phyloP scores from a whole-genome alignment of 2,329 filamentous ascomycete genomes.

The Cordyceps fumosorosea region DNA sequence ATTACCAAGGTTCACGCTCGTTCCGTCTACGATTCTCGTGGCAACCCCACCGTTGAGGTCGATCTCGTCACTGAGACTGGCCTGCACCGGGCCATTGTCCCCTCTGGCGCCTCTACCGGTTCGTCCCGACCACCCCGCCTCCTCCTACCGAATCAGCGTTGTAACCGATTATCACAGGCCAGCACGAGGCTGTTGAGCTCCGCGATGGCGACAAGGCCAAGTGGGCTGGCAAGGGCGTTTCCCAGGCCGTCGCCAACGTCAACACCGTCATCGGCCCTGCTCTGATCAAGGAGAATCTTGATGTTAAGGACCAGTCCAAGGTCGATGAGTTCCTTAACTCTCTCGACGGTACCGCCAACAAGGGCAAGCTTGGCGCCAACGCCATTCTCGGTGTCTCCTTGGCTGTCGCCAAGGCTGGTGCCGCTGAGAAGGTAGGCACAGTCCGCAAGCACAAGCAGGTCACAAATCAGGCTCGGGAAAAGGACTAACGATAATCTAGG shows the following conservation, averaged over 20 bases:
- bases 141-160: slow-evolving; percentile 19
- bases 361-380: slow-evolving; percentile 83
- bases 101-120: slow-evolving; percentile 94
- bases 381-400: slow-evolving; percentile 80
- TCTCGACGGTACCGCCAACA: slow-evolving; percentile 79
- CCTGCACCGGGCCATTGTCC: slow-evolving; percentile 94
- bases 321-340: slow-evolving; percentile 80
- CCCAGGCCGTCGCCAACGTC: slow-evolving; percentile 81
- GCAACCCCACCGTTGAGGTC: slow-evolving; percentile 98
- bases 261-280: slow-evolving; percentile 74
- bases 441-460: neutral
- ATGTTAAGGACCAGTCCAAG: slow-evolving; percentile 81
- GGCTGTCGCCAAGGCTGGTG: slow-evolving; percentile 81
- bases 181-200: slow-evolving; percentile 87
- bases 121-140: slow-evolving; percentile 31
- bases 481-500: slow-evolving; percentile 33
- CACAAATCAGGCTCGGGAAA: too few relatives aligned
- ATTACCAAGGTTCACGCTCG: slow-evolving; percentile 87
- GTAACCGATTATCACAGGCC: slow-evolving; percentile 47
- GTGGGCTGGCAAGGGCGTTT: slow-evolving; percentile 83
- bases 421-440: slow-evolving; percentile 65
- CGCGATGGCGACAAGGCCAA: slow-evolving; percentile 83
- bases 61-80: slow-evolving; percentile 94
- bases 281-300: slow-evolving; percentile 73
- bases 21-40: slow-evolving; percentile 96